phyloP scores from a whole-genome alignment of 176 grass and related monocot genomes.

The Oryza australiensis region DNA sequence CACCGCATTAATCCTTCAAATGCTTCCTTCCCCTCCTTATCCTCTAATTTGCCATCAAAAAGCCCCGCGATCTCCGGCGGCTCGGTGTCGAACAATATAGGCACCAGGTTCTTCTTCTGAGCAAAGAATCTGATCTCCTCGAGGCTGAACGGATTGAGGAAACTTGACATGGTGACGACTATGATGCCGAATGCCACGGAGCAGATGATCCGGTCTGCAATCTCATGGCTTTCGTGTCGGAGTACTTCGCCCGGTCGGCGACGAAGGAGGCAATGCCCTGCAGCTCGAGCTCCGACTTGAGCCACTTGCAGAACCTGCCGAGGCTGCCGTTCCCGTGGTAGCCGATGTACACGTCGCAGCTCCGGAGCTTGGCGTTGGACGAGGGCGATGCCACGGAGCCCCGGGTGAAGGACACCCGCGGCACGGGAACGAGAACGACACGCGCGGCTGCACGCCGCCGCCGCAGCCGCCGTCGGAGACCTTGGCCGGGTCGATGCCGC shows the following conservation, averaged over 20 bases:
- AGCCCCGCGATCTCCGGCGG: constrained; percentile 61
- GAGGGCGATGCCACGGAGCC: constrained; percentile 70
- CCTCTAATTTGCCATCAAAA: constrained; percentile 75
- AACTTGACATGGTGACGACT: constrained; percentile 77
- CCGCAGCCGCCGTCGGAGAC: constrained; percentile 52
- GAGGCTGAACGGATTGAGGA: constrained; percentile 80
- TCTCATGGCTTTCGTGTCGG: constrained; percentile 84
- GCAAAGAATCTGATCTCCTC: constrained; percentile 96
- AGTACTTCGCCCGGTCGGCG: constrained; percentile 84
- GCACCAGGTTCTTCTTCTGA: constrained; percentile 97
- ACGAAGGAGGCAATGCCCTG: constrained; percentile 96
- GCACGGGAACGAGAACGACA: constrained; percentile 94
- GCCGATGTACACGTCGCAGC: constrained; percentile 94
- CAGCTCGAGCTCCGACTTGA: constrained; percentile 92
- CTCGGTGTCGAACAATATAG: constrained; percentile 77
- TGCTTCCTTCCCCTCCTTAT: constrained; percentile 88
- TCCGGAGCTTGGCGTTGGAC: constrained; percentile 87
- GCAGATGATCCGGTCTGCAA: constrained; percentile 91
- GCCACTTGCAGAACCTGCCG: constrained; percentile 89
- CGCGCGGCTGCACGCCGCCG: constrained; percentile 41
- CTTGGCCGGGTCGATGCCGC: constrained; percentile 64
- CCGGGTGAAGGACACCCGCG: constrained; percentile 79
- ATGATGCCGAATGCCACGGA: constrained; percentile 75
- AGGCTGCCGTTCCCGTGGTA: constrained; percentile 86
- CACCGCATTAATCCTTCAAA: constrained; percentile 84